Conservation (phyloP, 2,329 filamentous ascomycete species). For the Venturia asperata region DNA sequence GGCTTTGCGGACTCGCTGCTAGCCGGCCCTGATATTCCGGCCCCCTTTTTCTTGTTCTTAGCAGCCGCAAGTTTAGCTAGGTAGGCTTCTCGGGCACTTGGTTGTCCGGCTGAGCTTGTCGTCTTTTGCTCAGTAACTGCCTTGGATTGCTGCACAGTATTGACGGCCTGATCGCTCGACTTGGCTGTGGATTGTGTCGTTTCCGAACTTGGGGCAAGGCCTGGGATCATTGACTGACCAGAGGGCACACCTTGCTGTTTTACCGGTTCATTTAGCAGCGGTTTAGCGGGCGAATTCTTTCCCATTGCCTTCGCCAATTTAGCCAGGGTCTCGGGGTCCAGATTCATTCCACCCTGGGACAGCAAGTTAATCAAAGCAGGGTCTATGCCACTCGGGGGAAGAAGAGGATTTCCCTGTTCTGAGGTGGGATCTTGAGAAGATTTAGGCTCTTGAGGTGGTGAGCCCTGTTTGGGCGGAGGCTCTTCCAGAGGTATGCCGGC, state of each 20-base stretch:
- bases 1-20: neutral
- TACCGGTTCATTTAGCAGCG: neutral
- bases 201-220: neutral
- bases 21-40: neutral
- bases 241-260: neutral
- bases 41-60: constrained; percentile 13
- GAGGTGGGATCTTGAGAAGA: neutral
- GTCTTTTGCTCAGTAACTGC: neutral
- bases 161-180: neutral
- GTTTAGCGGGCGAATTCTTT: neutral
- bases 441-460: neutral
- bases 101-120: neutral
- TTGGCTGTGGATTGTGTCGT: neutral
- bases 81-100: neutral
- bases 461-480: neutral
- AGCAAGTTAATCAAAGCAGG: neutral
- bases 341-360: neutral
- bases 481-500: constrained; percentile 10
- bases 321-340: neutral
- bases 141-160: neutral
- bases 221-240: neutral
- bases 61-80: constrained; percentile 6
- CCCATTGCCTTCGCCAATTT: constrained; percentile 7
- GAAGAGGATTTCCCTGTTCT: neutral
- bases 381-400: neutral